phyloP scores from a whole-genome alignment of 306 rosid species.

The Amphicarpaea edgeworthii region DNA sequence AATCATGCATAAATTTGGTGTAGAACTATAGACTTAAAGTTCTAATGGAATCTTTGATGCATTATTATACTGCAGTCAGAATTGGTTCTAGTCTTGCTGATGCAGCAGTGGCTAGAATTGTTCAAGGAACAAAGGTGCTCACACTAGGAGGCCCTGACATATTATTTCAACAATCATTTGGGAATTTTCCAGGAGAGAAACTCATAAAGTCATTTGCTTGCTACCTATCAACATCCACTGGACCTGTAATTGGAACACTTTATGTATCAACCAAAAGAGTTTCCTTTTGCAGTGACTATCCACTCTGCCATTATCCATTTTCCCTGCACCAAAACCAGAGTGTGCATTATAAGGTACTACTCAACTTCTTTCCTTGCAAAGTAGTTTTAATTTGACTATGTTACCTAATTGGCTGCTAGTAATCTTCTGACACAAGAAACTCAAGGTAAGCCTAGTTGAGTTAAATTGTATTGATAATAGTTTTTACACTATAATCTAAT shows the following conservation, averaged over 20 bases:
- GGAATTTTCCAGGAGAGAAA: conserved; percentile 55
- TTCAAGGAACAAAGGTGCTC: conserved; percentile 62
- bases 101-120: conserved; percentile 66
- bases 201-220: conserved; percentile 65
- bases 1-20: neutral
- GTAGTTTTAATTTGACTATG: neutral
- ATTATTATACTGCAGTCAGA: conserved; percentile 51
- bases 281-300: conserved; percentile 70
- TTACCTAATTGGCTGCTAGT: neutral
- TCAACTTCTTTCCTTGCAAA: neutral
- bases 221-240: conserved; percentile 64
- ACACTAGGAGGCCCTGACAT: conserved; percentile 62
- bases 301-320: conserved; percentile 47
- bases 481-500: neutral
- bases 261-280: conserved; percentile 63
- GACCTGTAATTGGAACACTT: conserved; percentile 68
- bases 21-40: neutral
- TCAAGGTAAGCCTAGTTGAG: too few species aligned
- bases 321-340: conserved; percentile 46
- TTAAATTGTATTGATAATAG: neutral
- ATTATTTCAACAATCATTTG: conserved; percentile 59
- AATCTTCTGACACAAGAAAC: too few species aligned
- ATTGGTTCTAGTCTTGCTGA: conserved; percentile 56
- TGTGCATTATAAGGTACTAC: conserved; percentile 63
- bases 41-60: neutral